Base-by-base conservation (phyloP, 2,329 filamentous ascomycete genomes). In the Aspergillus viridinutans region DNA sequence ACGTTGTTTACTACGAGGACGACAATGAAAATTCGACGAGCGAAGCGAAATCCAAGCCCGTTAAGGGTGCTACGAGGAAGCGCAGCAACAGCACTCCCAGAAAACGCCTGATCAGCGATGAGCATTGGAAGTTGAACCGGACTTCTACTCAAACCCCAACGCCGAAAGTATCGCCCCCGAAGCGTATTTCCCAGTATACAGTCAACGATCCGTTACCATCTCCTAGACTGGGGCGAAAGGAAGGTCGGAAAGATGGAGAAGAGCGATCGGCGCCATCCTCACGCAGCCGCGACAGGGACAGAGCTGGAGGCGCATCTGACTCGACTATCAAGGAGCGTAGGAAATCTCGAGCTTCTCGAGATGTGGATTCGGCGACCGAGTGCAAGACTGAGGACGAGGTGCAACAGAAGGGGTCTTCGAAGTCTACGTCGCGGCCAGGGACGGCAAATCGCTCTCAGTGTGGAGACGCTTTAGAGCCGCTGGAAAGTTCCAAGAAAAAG, bases 21-120 rank as follows among this genome's bases (percentile, higher is more conserved):
- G 82, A 84, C 4, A 78, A 72, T 21, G 61, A 67, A 47, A 68
- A 68, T 50, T 61, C 61, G n/a, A 67, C 58, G 54, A 53, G 57
- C 58, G 57, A 71, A 54, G 53, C 65, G 56, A 62, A 61, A 29
- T 35, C 63, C 58, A 70, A 67, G 55, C 12, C 56, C 20, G 58
- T 53, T 20, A 66, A 67, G 45, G 67, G 45, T 6, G 72, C 70
- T 45, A 73, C 66, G 42, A 74, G 72, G 57, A 72, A 74, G 50
- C 67, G 65, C 69, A 78, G 75, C 65, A 80, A 75, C 69, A 85
- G 80, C 51, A 85, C 90, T 49, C 93, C 93, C 17, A 92, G 90
- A 76, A 97, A 96, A 80, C 85, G 92, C 61, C 90, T 97, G 54
- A 85, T 97, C 59, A 97, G 92, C 71, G 93, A 97, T 76, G 89